These are phyloP conservation scores for Populus tremula DNA, from an alignment of 345 rosid genomes.

Conservation along the genomic window DNA sequence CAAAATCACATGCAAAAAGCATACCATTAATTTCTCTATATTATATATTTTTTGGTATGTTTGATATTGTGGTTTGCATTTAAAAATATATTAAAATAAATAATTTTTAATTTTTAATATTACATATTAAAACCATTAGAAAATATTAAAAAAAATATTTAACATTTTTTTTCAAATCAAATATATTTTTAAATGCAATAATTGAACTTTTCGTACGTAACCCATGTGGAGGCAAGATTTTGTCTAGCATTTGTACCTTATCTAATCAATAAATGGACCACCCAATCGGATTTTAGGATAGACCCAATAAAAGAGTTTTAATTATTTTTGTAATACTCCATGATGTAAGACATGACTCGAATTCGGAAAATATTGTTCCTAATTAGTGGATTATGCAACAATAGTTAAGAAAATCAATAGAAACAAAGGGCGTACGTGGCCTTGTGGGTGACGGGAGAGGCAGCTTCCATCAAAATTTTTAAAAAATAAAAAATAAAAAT, in stretches of 20 bases:
- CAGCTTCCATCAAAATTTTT: not conserved
- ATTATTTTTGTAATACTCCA: not conserved
- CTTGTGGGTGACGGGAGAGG: not conserved
- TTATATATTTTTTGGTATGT: too few species aligned
- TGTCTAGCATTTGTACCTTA: not conserved
- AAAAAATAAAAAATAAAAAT: not conserved
- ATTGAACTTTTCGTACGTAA: not conserved
- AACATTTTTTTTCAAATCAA: too few species aligned
- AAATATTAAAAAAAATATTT: too few species aligned
- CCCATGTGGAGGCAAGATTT: not conserved
- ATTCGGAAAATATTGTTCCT: not conserved
- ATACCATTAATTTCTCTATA: too few species aligned
- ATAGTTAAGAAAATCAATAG: too few species aligned
- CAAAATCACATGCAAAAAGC: too few species aligned
- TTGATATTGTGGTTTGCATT: too few species aligned
- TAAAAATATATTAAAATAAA: too few species aligned
- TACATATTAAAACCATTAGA: too few species aligned
- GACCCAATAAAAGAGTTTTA: not conserved
- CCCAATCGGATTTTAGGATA: slow-evolving; percentile 5
- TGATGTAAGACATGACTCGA: not conserved
- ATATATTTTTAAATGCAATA: not conserved
- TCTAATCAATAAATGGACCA: not conserved
- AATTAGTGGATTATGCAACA: not conserved
- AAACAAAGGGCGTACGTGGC: not conserved
- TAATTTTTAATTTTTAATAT: too few species aligned